A percentile compares a stretch with the other conserved stretches of the same genome.
Conservation (phyloP, 139 green algal genomes). For the Chlamydomonas incerta region DNA sequence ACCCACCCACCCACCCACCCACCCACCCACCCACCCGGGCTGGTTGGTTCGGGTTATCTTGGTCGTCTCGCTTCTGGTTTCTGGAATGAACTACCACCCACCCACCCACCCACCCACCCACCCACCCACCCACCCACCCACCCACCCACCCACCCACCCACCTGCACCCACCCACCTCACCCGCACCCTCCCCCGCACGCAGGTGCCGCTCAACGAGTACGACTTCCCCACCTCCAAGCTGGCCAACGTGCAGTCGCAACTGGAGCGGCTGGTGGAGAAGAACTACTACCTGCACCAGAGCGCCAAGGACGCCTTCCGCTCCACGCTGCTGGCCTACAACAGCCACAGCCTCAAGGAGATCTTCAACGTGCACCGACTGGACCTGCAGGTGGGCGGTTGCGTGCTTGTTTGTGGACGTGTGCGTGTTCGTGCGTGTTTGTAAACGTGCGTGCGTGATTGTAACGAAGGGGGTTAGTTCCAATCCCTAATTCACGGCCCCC, state of each 20-base stretch:
- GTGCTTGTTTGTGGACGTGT: too few relatives aligned
- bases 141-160: neutral
- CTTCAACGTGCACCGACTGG: conserved; percentile 97
- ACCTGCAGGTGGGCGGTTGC: conserved; percentile 67
- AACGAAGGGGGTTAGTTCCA: too few relatives aligned
- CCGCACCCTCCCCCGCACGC: neutral
- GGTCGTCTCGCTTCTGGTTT: too few relatives aligned
- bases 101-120: too few relatives aligned
- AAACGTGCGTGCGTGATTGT: too few relatives aligned
- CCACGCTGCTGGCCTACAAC: conserved; percentile 98
- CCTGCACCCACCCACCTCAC: neutral
- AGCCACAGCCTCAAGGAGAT: conserved; percentile 95
- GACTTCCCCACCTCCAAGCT: conserved; percentile 97
- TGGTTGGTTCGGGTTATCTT: too few relatives aligned
- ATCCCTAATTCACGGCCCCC: too few relatives aligned
- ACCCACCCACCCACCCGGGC: too few relatives aligned
- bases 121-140: too few relatives aligned
- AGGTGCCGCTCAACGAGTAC: conserved; percentile 97
- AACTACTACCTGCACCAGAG: conserved; percentile 98
- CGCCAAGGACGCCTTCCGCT: conserved; percentile 81
- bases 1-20: too few relatives aligned
- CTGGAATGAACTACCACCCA: too few relatives aligned
- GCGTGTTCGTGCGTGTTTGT: too few relatives aligned
- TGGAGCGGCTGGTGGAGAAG: conserved; percentile 98
- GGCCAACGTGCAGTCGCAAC: conserved; percentile 95